Evolutionary conservation across 257 asterid species (phyloP), one percentile per base, ranked within the genome.

Genomic region (Nicotiana sylvestris): DNA sequence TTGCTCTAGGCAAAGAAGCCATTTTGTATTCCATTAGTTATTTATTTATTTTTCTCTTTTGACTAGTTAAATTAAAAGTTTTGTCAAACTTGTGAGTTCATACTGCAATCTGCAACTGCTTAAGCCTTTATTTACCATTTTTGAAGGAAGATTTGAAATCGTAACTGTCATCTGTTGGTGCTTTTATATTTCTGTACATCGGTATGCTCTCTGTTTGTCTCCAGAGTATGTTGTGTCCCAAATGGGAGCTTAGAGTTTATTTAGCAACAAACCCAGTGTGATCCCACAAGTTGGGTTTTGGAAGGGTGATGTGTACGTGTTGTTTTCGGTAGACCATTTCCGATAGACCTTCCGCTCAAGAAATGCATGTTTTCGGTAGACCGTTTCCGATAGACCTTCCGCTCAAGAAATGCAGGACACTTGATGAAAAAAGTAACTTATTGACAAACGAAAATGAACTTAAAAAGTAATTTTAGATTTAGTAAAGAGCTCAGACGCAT

Each of bases 21-120:
- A 82, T 90, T 92, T 87, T 90, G 91, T 89, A 87, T 87, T 91
- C 84, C 86, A 85, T 88, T 90, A 89, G 92, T 86, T 90, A 83
- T 84, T 86, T 49, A 18, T 60, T 78, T 61, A 56, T 84, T 66
- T 51, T 85, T 61, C 37, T 78, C 83, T 74, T 86, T 84, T 87
- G 86, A 85, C 91, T 80, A 86, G 85, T 89, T 84, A 76, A 89
- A 74, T 82, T 76, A 49, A n/a, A 64, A 72, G 86, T 92, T 87
- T 89, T 86, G 87, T 60, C 60, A 32, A 82, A 86, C 83, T 86
- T 87, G 89, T 87, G 92, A 88, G 89, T 66, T 86, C 83, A 88
- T 90, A 86, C 86, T 86, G 86, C 81, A 82, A 87, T 84, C 86
- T 86, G 86, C 79, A 82, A 87, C 85, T 81, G 69, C 33, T 80